phyloP scores from a whole-genome alignment of 371 early-diverging fungal genomes.

The Saksenaea vasiformis region DNA sequence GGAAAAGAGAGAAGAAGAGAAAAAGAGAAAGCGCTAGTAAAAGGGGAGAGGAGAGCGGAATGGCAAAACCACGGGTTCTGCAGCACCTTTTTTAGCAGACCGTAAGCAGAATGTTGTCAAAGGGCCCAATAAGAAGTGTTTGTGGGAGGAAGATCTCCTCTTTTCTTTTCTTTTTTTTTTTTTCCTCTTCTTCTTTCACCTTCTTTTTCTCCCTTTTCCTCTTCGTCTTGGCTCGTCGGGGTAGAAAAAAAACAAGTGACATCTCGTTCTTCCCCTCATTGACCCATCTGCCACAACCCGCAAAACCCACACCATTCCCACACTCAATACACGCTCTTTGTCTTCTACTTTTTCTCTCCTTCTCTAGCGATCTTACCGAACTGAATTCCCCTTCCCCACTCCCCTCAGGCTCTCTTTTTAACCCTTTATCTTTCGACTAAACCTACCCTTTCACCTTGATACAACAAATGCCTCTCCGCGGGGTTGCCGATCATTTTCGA shows the following conservation, averaged over 20 bases:
- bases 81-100: conserved; percentile 3
- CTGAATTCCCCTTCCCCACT: not conserved
- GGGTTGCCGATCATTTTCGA: conserved; percentile 37
- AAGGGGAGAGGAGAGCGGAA: too few species aligned
- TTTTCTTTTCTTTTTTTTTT: not conserved
- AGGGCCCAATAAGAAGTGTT: not conserved
- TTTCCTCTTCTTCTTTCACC: conserved; percentile 10
- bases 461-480: conserved; percentile 34
- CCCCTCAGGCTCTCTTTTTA: not conserved
- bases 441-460: conserved; percentile 2
- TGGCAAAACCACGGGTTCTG: too few species aligned
- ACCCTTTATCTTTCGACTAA: not conserved
- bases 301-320: not conserved
- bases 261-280: conserved; percentile 1
- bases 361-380: not conserved
- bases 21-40: not conserved
- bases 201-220: conserved; percentile 7
- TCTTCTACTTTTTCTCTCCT: not conserved
- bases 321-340: not conserved
- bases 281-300: not conserved
- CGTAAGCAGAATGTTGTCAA: not conserved
- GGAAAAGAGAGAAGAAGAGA: not conserved
- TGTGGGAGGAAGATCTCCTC: not conserved
- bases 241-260: not conserved
- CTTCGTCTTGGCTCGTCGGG: conserved; percentile 6